phyloP scores from a whole-genome alignment of 2,329 filamentous ascomycete genomes.

The Neofusicoccum parvum region DNA sequence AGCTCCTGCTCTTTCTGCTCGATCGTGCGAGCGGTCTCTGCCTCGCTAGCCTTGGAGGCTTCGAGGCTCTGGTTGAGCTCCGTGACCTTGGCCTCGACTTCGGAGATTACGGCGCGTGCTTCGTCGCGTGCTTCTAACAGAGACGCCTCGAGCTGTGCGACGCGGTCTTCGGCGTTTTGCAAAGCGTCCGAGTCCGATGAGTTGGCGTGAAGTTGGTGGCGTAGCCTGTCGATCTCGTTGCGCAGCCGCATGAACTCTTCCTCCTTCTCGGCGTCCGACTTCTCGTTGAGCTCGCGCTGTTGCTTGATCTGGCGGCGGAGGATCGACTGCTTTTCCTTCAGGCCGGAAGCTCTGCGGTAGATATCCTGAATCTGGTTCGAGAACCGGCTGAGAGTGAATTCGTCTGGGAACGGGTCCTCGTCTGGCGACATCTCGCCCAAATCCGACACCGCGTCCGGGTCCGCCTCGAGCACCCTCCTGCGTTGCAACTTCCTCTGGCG shows the following conservation, averaged over 20 bases:
- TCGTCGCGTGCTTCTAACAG: constrained; percentile 41
- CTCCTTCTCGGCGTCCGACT: constrained; percentile 64
- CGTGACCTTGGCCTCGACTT: constrained; percentile 36
- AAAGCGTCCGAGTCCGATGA: not conserved
- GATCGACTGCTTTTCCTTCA: constrained; percentile 87
- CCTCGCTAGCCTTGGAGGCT: constrained; percentile 33
- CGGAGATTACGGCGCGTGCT: constrained; percentile 39
- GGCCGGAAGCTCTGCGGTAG: constrained; percentile 71
- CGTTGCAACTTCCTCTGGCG: constrained; percentile 41
- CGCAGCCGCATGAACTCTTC: constrained; percentile 44
- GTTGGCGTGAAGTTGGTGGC: constrained; percentile 35
- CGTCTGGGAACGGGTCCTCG: constrained; percentile 60
- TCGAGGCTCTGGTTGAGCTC: constrained; percentile 31
- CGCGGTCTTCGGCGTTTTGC: constrained; percentile 27
- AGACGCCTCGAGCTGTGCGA: constrained; percentile 35
- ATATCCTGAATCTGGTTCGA: constrained; percentile 77
- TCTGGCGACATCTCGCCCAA: constrained; percentile 66
- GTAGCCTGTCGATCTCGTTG: constrained; percentile 43
- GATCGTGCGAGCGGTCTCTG: constrained; percentile 35
- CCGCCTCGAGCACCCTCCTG: constrained; percentile 48
- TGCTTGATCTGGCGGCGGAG: constrained; percentile 92
- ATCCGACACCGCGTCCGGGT: constrained; percentile 54
- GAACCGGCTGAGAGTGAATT: constrained; percentile 76
- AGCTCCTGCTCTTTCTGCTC: constrained; percentile 40
- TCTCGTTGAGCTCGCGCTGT: constrained; percentile 88